phyloP scores from a whole-genome alignment of 2,329 filamentous ascomycete species.

The Xylariaceae sp. region DNA sequence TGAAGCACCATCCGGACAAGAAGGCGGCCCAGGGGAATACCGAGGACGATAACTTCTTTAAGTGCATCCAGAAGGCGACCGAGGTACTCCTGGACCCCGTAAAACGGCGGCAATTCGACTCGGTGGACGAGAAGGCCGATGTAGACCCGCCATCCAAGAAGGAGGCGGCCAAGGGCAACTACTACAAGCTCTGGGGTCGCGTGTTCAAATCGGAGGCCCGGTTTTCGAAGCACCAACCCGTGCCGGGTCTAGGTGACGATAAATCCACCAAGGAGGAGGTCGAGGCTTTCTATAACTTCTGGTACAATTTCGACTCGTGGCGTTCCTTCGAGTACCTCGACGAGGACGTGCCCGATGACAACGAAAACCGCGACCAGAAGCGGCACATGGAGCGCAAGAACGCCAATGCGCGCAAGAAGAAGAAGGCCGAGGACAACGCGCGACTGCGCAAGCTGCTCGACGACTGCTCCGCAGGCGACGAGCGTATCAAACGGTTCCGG shows the following conservation, averaged over 20 bases:
- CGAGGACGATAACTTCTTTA: constrained; percentile 99
- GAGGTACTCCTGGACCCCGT: constrained; percentile 90
- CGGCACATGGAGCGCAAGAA: constrained; percentile 99
- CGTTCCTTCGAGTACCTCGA: constrained; percentile 97
- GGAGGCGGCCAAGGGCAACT: constrained; percentile 81
- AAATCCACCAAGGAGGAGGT: constrained; percentile 87
- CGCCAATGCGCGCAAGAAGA: constrained; percentile 95
- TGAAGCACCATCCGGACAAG: constrained; percentile 98
- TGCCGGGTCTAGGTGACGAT: constrained; percentile 82
- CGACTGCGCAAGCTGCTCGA: constrained; percentile 90
- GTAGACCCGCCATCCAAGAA: constrained; percentile 94
- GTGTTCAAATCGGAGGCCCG: constrained; percentile 91
- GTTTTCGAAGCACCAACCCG: constrained; percentile 89
- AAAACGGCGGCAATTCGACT: constrained; percentile 94
- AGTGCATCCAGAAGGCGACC: constrained; percentile 98
- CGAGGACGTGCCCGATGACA: constrained; percentile 98
- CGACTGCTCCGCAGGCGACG: constrained; percentile 79
- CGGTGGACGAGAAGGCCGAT: constrained; percentile 90
- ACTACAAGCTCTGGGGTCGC: constrained; percentile 90
- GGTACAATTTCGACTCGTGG: constrained; percentile 99
- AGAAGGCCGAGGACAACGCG: constrained; percentile 96
- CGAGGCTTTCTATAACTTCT: constrained; percentile 98
- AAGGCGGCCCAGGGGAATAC: constrained; percentile 85
- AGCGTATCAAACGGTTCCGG: constrained; percentile 97
- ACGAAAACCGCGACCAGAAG: constrained; percentile 98